These are phyloP conservation scores for Lodderomyces theae DNA, from an alignment of 1,139 yeast species.

Conservation along the genomic window DNA sequence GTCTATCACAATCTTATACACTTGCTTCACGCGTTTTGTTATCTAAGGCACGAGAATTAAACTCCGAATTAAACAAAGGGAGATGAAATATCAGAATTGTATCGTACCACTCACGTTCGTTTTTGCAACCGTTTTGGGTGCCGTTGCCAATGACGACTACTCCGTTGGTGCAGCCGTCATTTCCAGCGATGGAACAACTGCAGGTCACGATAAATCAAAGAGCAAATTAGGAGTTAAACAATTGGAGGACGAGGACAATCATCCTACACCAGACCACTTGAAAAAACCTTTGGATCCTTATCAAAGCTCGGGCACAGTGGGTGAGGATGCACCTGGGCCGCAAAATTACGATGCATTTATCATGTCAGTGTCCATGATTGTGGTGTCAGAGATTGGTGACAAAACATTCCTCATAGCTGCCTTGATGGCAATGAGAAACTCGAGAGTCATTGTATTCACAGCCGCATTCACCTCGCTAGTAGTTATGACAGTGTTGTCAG, in stretches of 20 bases:
- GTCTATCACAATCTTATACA: neutral
- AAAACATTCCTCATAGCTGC: constrained; percentile 97
- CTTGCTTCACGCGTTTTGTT: neutral
- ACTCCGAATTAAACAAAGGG: neutral
- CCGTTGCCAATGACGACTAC: constrained; percentile 1
- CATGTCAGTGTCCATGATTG: constrained; percentile 80
- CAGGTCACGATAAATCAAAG: constrained; percentile 12
- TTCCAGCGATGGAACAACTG: neutral
- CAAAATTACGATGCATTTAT: constrained; percentile 49
- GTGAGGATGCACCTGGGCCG: constrained; percentile 12
- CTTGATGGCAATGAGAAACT: constrained; percentile 94
- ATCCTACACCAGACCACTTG: constrained; percentile 26
- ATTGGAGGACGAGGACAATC: constrained; percentile 29
- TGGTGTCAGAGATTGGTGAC: constrained; percentile 93
- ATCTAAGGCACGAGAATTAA: neutral
- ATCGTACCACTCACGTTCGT: constrained; percentile 1
- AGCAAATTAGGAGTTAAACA: constrained; percentile 24
- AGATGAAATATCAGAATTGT: constrained; percentile 3
- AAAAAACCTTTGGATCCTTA: constrained; percentile 26
- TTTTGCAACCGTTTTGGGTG: neutral
- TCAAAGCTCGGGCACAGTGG: constrained; percentile 1
- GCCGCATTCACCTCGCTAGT: constrained; percentile 86
- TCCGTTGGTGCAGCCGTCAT: constrained; percentile 7
- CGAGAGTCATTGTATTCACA: constrained; percentile 76
- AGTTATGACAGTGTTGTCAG: constrained; percentile 88